phyloP scores from a whole-genome alignment of 106 monocot species.

The Acanthochlamys bracteata region DNA sequence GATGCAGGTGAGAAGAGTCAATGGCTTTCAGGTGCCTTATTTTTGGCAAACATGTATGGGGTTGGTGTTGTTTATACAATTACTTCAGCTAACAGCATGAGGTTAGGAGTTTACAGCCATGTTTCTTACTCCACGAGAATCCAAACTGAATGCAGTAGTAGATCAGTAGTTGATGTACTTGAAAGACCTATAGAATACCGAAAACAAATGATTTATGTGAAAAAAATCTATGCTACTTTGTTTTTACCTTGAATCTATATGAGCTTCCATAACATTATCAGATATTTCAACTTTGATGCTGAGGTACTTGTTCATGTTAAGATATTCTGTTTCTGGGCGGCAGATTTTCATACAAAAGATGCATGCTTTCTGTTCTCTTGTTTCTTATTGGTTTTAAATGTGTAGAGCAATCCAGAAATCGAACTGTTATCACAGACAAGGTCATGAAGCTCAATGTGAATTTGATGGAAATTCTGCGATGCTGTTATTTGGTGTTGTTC shows the following conservation, averaged over 20 bases:
- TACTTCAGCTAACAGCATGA: slow-evolving; percentile 3
- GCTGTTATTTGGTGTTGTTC: slow-evolving; percentile 51
- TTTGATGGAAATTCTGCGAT: slow-evolving; percentile 50
- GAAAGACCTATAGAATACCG: no score
- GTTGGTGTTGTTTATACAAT: slow-evolving; percentile 5
- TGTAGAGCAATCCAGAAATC: slow-evolving; percentile 57
- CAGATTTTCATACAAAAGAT: no score
- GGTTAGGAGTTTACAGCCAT: slow-evolving; percentile 6
- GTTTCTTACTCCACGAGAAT: no score
- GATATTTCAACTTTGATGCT: no score
- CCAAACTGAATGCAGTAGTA: no score
- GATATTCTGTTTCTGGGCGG: no score
- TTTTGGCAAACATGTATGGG: neutral
- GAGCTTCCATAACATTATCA: no score
- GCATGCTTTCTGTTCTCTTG: neutral
- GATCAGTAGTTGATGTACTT: no score
- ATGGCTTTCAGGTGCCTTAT: slow-evolving; percentile 2
- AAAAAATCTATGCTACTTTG: no score
- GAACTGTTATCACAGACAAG: slow-evolving; percentile 42
- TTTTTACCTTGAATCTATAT: no score
- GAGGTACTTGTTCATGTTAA: no score
- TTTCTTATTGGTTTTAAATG: neutral
- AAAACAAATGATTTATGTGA: no score
- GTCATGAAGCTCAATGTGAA: slow-evolving; percentile 33
- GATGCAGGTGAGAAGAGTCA: slow-evolving; percentile 7